Evolutionary conservation across 257 asterid genomes (phyloP).

Genomic region (Ballota nigra): DNA sequence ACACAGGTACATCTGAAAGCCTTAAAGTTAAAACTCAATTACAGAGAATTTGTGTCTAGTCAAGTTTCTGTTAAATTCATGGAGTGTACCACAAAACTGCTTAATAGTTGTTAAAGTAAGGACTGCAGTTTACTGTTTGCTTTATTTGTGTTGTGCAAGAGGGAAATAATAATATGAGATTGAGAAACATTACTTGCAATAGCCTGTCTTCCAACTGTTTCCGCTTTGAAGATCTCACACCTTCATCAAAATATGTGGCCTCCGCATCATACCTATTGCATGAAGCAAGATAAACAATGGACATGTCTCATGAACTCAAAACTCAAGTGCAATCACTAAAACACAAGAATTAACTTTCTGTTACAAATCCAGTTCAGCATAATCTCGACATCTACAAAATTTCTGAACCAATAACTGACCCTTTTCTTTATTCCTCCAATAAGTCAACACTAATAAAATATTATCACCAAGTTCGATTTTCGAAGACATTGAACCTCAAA

Average conservation of each 20-base stretch:
- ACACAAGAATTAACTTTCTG: background rate
- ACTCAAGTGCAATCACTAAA: slow-evolving; percentile 15
- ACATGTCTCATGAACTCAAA: slow-evolving; percentile 14
- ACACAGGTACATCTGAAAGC: background rate
- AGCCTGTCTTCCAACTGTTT: slow-evolving; percentile 89
- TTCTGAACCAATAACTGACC: background rate
- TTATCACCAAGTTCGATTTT: background rate
- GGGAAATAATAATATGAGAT: slow-evolving; percentile 5
- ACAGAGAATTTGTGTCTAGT: background rate
- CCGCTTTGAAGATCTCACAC: slow-evolving; percentile 73
- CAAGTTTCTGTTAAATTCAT: slow-evolving; percentile 3
- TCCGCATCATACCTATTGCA: slow-evolving; percentile 74
- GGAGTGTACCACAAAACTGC: slow-evolving; percentile 4
- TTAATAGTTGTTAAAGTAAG: background rate
- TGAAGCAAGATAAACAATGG: background rate
- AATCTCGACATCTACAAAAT: background rate
- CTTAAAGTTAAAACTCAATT: slow-evolving; percentile 1
- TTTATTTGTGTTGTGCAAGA: background rate
- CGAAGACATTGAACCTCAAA: background rate
- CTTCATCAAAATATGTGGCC: slow-evolving; percentile 91
- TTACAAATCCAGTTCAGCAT: slow-evolving; percentile 6
- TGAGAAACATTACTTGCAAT: slow-evolving; percentile 61
- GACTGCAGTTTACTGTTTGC: background rate
- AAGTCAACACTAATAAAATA: background rate
- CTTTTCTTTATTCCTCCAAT: background rate